Conservation (phyloP, 805 yeast species). For the Isabelozyma heimii region DNA sequence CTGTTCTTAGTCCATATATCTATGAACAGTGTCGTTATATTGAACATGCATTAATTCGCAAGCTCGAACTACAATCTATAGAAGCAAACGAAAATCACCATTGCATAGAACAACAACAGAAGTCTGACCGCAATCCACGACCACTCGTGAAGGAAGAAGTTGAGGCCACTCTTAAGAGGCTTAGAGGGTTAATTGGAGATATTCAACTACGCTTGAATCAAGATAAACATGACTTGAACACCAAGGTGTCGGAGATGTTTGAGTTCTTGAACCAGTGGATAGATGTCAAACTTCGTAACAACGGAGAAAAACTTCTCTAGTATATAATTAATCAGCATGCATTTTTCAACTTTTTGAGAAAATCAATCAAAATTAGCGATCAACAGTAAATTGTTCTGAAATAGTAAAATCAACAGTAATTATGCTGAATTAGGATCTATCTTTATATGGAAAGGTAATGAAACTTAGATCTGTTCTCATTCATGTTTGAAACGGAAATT, state of each 20-base stretch:
- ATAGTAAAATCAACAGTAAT: background rate
- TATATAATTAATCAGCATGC: background rate
- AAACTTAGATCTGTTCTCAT: too few species aligned
- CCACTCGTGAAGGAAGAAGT: background rate
- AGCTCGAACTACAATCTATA: slow-evolving; percentile 13
- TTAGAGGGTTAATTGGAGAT: slow-evolving; percentile 36
- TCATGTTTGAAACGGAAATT: too few species aligned
- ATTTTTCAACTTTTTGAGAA: background rate
- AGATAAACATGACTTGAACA: slow-evolving; percentile 26
- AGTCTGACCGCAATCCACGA: background rate
- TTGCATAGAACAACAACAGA: background rate
- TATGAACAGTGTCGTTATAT: slow-evolving; percentile 28
- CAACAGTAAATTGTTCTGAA: background rate
- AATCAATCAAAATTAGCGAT: background rate
- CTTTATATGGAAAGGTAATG: too few species aligned
- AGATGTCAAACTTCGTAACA: background rate
- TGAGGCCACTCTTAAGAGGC: slow-evolving; percentile 5
- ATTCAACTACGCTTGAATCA: slow-evolving; percentile 26
- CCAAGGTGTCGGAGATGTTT: slow-evolving; percentile 17
- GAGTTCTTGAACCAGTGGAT: slow-evolving; percentile 26
- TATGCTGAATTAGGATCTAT: too few species aligned
- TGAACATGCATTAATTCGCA: slow-evolving; percentile 12
- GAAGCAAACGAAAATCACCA: slow-evolving; percentile 1
- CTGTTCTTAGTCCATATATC: slow-evolving; percentile 31
- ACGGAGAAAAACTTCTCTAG: slow-evolving; percentile 8